Evolutionary conservation across 2,329 filamentous ascomycete genomes (phyloP).

Genomic region (Apiospora hydei): DNA sequence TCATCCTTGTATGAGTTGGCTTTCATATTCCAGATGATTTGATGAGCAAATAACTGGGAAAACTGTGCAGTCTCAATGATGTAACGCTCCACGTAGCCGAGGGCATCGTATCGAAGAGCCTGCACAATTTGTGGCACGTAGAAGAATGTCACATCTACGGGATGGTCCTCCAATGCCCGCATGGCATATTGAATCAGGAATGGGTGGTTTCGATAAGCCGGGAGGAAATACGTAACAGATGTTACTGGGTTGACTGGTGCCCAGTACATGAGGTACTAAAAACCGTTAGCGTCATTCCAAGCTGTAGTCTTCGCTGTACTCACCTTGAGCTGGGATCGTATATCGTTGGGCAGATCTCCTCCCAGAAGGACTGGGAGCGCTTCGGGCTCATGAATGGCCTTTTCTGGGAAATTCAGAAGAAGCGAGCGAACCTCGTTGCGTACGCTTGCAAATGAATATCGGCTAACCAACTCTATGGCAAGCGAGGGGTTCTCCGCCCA

Average conservation of each 20-base stretch:
- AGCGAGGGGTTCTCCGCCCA: slow-evolving; percentile 87
- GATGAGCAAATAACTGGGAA: slow-evolving; percentile 97
- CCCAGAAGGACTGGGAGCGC: slow-evolving; percentile 85
- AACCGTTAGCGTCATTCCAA: slow-evolving; percentile 37
- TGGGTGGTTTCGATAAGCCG: slow-evolving; percentile 88
- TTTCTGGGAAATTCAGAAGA: slow-evolving; percentile 83
- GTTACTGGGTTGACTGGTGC: slow-evolving; percentile 90
- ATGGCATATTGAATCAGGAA: slow-evolving; percentile 97
- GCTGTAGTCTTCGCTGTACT: slow-evolving; percentile 29
- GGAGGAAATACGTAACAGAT: slow-evolving; percentile 91
- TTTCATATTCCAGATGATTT: slow-evolving; percentile 99
- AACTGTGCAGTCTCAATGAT: slow-evolving; percentile 97
- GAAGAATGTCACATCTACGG: slow-evolving; percentile 98
- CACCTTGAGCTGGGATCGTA: slow-evolving; percentile 86
- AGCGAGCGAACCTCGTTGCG: slow-evolving; percentile 79
- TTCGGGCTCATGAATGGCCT: slow-evolving; percentile 80
- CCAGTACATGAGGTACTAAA: slow-evolving; percentile 90
- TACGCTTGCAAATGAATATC: slow-evolving; percentile 80
- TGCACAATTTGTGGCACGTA: slow-evolving; percentile 99
- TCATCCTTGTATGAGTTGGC: slow-evolving; percentile 99
- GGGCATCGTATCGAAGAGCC: slow-evolving; percentile 86
- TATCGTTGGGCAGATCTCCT: slow-evolving; percentile 76
- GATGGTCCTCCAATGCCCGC: slow-evolving; percentile 90
- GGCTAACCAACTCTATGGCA: slow-evolving; percentile 81
- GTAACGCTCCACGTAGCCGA: slow-evolving; percentile 95